Base-by-base conservation (phyloP, 2,329 filamentous ascomycete species). In the Zarea fungicola region DNA sequence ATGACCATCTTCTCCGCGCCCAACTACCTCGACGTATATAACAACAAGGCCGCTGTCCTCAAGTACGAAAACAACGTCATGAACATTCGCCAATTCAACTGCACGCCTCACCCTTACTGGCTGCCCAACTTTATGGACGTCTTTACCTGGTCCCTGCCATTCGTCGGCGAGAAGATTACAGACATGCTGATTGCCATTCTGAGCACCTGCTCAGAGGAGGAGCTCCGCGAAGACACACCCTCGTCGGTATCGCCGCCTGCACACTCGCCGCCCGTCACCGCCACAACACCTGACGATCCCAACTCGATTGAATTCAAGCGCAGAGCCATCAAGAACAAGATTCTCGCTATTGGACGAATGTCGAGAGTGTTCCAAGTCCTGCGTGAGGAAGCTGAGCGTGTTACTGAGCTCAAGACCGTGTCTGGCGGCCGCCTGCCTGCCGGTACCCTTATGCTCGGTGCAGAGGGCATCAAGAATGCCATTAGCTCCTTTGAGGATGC, bases 31-130 rank as follows among this genome's bases (percentile, higher is more conserved):
- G 93, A 99, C 63, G 91, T 99, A 31, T 99, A 99, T 74, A 99
- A 99, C 82, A 99, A 99, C 79, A 99, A 99, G 76, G 93, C 93
- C 2, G 93, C 93, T 1, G 93, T 99, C 34, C 76, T 99, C 61
- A 99, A 99, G 74, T 99, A 99, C 67, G 93, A 99, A 74, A 99
- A 99, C 72, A 99, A 99, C 64, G 93, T 99, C 53, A 99, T 99
- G 93, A 99, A 99, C 76, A 99, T 99, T 65, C 83, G 93, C 52
- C 93, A 99, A 70, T 99, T 99, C 76, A 99, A 99, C 77, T 99
- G 92, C 80, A 97, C 93, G 19, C 93, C 93, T 28, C 93, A 99
- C 68, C 93, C 93, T 6, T 99, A 99, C 76, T 99, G 93, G 93
- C 81, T 99, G 42, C 93, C 93, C 48, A 99, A 99, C 75, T 99